A percentile compares a stretch with the other conserved stretches of the same genome.
These are phyloP conservation scores for Graphilbum sp. DNA, from an alignment of 2,329 filamentous ascomycete species.

Conservation along the genomic window DNA sequence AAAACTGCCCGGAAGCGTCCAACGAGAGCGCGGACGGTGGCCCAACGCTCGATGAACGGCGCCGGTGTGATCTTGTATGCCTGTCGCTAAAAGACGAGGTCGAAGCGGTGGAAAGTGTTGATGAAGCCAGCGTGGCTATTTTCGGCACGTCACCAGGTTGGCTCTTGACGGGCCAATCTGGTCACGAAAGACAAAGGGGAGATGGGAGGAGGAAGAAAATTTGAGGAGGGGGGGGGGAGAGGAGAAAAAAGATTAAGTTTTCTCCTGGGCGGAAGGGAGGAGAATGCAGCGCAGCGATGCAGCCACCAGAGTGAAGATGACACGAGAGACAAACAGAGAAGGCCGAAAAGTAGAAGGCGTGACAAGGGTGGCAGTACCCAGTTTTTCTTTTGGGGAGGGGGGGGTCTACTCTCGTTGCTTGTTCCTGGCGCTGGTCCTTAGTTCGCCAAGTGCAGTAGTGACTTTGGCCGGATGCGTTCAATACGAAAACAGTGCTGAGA, in stretches of 20 bases:
- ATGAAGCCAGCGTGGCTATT: conserved; percentile 32
- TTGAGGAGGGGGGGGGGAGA: background rate
- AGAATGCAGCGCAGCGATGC: background rate
- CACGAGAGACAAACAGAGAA: background rate
- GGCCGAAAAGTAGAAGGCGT: background rate
- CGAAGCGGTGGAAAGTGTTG: conserved; percentile 28
- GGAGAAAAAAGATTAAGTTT: too few relatives aligned
- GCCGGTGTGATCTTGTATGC: conserved; percentile 29
- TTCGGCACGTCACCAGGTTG: conserved; percentile 12
- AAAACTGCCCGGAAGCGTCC: conserved; percentile 17
- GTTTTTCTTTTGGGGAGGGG: too few relatives aligned
- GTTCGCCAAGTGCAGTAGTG: too few relatives aligned
- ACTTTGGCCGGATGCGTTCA: too few relatives aligned
- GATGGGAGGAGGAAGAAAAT: background rate
- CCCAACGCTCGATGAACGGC: conserved; percentile 13
- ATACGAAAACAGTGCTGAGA: too few relatives aligned
- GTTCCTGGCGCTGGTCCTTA: too few relatives aligned
- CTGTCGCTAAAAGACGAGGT: conserved; percentile 38
- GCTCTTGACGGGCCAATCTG: conserved; percentile 11
- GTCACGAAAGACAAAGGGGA: conserved; percentile 3
- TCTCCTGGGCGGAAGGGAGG: background rate
- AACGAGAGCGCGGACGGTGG: conserved; percentile 16
- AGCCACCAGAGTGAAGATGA: background rate
- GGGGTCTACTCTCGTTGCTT: too few relatives aligned
- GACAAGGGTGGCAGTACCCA: background rate